Evolutionary conservation across 2,329 filamentous ascomycete genomes (phyloP).

Genomic region (Penicillium psychrosexuale): DNA sequence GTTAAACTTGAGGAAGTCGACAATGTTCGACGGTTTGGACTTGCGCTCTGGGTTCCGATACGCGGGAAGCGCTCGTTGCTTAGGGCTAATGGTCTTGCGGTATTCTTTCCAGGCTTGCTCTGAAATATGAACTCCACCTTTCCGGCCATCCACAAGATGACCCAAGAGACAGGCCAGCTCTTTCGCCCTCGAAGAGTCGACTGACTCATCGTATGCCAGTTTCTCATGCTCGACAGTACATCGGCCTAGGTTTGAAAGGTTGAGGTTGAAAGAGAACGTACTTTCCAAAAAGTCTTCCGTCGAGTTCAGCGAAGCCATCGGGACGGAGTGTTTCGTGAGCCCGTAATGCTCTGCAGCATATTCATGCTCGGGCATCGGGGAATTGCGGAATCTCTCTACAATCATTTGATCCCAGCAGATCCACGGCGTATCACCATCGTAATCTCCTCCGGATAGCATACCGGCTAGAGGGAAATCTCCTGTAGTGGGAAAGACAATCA

Average conservation of each 20-base stretch:
- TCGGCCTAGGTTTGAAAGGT: constrained; percentile 49
- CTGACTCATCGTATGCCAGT: constrained; percentile 52
- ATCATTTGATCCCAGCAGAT: constrained; percentile 58
- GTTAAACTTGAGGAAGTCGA: constrained; percentile 46
- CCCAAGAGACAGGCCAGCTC: constrained; percentile 44
- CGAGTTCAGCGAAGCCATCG: constrained; percentile 41
- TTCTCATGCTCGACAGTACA: constrained; percentile 53
- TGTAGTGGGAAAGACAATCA: constrained; percentile 56
- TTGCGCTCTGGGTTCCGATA: constrained; percentile 33
- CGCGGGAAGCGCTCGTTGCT: constrained; percentile 32
- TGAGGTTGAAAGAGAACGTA: constrained; percentile 49
- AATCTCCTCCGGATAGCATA: constrained; percentile 63
- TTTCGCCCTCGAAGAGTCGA: constrained; percentile 34
- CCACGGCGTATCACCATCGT: constrained; percentile 62
- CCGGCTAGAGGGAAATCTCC: constrained; percentile 55
- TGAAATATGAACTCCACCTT: constrained; percentile 44
- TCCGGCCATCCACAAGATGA: constrained; percentile 47
- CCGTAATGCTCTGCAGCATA: constrained; percentile 45
- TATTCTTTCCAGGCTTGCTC: constrained; percentile 40
- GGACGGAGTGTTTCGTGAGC: constrained; percentile 46
- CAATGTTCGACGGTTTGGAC: constrained; percentile 36
- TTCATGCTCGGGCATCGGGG: constrained; percentile 41
- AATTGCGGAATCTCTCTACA: constrained; percentile 53
- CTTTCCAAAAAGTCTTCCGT: constrained; percentile 42
- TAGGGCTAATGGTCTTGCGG: constrained; percentile 33